A percentile compares a stretch with the other conserved stretches of the same genome.
These are phyloP conservation scores for Hypsizygus marmoreus DNA, from an alignment of 768 basidiomycete genomes.

Conservation along the genomic window DNA sequence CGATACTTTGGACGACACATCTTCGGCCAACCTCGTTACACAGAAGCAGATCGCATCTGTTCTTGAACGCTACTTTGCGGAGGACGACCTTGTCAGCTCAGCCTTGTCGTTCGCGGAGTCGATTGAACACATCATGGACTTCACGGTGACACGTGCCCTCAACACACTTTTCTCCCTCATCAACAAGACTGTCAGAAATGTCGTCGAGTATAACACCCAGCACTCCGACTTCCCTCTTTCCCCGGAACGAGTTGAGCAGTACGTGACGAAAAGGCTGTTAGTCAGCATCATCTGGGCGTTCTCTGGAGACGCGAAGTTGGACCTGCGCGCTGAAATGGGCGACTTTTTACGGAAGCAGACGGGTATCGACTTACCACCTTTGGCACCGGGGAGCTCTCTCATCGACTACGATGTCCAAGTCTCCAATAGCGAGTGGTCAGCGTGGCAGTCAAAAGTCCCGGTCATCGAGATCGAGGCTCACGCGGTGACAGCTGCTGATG, in stretches of 20 bases:
- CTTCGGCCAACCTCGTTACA: constrained; percentile 65
- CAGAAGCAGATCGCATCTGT: constrained; percentile 77
- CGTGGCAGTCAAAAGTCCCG: constrained; percentile 92
- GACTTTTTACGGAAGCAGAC: constrained; percentile 83
- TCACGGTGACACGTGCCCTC: constrained; percentile 87
- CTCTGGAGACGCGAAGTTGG: constrained; percentile 93
- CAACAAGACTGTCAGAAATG: constrained; percentile 92
- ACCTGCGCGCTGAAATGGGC: constrained; percentile 86
- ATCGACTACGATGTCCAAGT: constrained; percentile 97
- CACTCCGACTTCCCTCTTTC: constrained; percentile 94
- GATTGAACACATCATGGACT: constrained; percentile 99
- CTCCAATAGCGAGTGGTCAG: constrained; percentile 79
- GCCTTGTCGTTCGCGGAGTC: constrained; percentile 79
- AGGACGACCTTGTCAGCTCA: constrained; percentile 77
- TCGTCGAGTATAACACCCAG: constrained; percentile 93
- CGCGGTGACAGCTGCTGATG: constrained; percentile 91
- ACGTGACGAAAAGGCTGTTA: constrained; percentile 85
- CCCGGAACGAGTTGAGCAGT: constrained; percentile 84
- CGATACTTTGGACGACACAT: constrained; percentile 51
- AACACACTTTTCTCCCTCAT: constrained; percentile 96
- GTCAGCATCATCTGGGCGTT: constrained; percentile 98
- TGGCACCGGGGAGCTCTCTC: constrained; percentile 76
- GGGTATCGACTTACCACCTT: constrained; percentile 84
- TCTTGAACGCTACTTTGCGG: constrained; percentile 80
- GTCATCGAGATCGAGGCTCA: constrained; percentile 97